Evolutionary conservation across 2,329 filamentous ascomycete species (phyloP), one percentile per base, ranked within the genome.

Genomic region (Ophiosphaerella herpotricha): DNA sequence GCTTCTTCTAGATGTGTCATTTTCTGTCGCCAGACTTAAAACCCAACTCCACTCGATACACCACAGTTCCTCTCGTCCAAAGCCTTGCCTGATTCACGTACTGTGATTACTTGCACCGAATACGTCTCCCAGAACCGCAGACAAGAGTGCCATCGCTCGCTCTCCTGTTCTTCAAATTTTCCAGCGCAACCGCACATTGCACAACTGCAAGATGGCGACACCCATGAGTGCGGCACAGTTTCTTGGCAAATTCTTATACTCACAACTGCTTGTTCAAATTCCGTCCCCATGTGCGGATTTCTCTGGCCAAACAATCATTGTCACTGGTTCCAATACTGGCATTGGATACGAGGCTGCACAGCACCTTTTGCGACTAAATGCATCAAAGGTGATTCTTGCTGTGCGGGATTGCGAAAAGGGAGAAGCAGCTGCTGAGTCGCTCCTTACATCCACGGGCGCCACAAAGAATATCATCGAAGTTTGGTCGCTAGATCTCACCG

Each of bases 291-390:
- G 55, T 9, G 48, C 49, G 18, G 56, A 57, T n/a, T 68, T 64
- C 23, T 43, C 43, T 3, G 72, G 66, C 21, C 67, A 77, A 48
- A 75, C 75, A 2, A 61, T 77, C 45, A 71, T 80, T 32, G 72
- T 80, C 1, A 81, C 78, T 0, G 78, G 78, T 26, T 69, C 74
- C 9, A 80, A 80, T 50, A 66, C 68, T 7, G 78, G 78, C 4
- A 70, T 80, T 1, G 78, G 78, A 18, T 68, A 73, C 37, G 76
- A 80, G 61, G 75, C 77, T 5, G 73, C 74, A 1, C 66, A 64
- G 3, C 76, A 79, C 50, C 67, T 78, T 39, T 71, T 75, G 1
- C 55, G 60, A 0, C 68, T 79, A 4, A 67, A 71, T 6, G 72
- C 73, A 9, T 64, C 64, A 2, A 74, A 70, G 26, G 63, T 81